These are phyloP conservation scores for Bullera alba DNA, from an alignment of 768 basidiomycete genomes.

Conservation along the genomic window DNA sequence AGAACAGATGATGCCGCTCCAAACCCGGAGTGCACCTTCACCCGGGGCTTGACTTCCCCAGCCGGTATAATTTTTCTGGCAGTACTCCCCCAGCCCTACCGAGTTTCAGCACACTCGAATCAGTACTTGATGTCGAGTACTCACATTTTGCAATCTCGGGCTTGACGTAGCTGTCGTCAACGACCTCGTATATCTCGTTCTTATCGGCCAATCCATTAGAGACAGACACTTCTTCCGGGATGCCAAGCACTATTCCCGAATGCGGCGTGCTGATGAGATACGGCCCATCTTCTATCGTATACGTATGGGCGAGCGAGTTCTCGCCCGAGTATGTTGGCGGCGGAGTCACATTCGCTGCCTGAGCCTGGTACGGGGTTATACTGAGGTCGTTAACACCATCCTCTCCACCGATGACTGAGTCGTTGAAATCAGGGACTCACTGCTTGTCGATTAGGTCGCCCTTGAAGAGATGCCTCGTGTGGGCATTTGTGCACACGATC, in stretches of 20 bases:
- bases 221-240: slow-evolving; percentile 2
- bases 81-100: slow-evolving; percentile 20
- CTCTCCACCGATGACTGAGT: not conserved
- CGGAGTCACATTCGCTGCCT: slow-evolving; percentile 15
- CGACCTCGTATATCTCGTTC: slow-evolving; percentile 9
- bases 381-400: not conserved
- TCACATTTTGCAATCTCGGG: slow-evolving; percentile 9
- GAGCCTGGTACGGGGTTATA: slow-evolving; percentile 14
- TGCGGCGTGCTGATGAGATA: slow-evolving; percentile 14
- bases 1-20: slow-evolving; percentile 28
- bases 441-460: not conserved
- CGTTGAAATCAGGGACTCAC: not conserved
- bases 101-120: not conserved
- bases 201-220: slow-evolving; percentile 1
- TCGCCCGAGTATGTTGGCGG: slow-evolving; percentile 14
- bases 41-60: slow-evolving; percentile 28
- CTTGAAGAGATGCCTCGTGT: slow-evolving; percentile 15
- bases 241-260: slow-evolving; percentile 16
- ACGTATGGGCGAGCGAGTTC: slow-evolving; percentile 4
- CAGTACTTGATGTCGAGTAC: not conserved
- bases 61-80: slow-evolving; percentile 14
- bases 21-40: slow-evolving; percentile 27
- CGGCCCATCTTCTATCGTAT: slow-evolving; percentile 14
- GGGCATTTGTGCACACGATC: slow-evolving; percentile 18
- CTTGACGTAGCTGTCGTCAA: slow-evolving; percentile 8